Evolutionary conservation across 1,284 basidiomycete genomes (phyloP).

Genomic region (Coniferiporia sulphurascens): DNA sequence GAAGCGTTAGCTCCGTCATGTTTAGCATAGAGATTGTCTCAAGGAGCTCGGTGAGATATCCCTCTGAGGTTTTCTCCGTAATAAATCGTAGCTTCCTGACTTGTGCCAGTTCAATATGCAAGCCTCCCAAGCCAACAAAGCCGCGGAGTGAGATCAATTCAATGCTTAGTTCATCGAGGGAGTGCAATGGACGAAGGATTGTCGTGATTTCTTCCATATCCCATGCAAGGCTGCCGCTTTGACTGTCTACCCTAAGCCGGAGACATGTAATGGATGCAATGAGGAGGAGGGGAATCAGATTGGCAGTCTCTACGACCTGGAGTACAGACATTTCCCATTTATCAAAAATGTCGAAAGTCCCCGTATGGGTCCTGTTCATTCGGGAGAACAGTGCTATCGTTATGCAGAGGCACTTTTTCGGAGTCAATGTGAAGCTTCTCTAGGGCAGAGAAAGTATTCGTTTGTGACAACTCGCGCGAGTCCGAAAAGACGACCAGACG

Average conservation of each 20-base stretch:
- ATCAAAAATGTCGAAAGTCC: neutral
- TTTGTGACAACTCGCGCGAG: neutral
- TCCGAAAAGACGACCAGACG: neutral
- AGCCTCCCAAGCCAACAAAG: neutral
- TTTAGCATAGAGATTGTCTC: neutral
- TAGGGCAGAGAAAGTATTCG: neutral
- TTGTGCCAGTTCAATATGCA: neutral
- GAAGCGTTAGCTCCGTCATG: neutral
- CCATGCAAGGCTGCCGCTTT: neutral
- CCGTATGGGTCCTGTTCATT: neutral
- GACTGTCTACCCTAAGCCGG: neutral
- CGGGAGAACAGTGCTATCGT: neutral
- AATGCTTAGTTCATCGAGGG: neutral
- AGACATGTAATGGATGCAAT: neutral
- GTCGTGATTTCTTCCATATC: neutral
- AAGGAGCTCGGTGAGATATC: neutral
- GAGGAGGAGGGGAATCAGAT: neutral
- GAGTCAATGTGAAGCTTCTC: neutral
- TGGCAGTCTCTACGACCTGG: neutral
- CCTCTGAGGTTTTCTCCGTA: neutral
- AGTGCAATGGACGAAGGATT: neutral
- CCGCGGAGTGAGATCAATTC: neutral
- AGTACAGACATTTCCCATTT: constrained; percentile 2
- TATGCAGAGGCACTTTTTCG: neutral
- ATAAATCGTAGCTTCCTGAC: neutral